Evolutionary conservation across 2,329 filamentous ascomycete genomes (phyloP).

Genomic region (Cercospora janseana): DNA sequence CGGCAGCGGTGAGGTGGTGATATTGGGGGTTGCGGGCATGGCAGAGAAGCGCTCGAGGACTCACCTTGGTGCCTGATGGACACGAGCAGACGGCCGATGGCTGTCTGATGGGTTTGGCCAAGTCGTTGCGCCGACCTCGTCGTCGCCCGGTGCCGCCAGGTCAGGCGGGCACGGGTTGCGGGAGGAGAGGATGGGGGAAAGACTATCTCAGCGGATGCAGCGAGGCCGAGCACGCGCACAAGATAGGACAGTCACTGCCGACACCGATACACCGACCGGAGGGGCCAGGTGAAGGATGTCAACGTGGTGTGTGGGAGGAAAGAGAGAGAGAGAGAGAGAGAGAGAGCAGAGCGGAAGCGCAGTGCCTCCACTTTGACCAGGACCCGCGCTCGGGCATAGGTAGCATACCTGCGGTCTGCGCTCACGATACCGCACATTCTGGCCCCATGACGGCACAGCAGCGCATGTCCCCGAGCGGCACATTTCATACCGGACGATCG

Average conservation of each 20-base stretch:
- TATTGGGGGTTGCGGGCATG: slow-evolving; percentile 23
- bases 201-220: slow-evolving; percentile 16
- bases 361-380: slow-evolving; percentile 11
- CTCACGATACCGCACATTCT: slow-evolving; percentile 2
- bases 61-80: slow-evolving; percentile 32
- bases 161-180: neutral
- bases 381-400: slow-evolving; percentile 10
- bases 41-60: slow-evolving; percentile 19
- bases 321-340: slow-evolving; percentile 14
- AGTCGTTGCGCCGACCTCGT: slow-evolving; percentile 23
- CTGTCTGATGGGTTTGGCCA: slow-evolving; percentile 28
- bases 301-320: slow-evolving; percentile 18
- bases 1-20: slow-evolving; percentile 21
- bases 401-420: slow-evolving; percentile 7
- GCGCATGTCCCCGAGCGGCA: neutral
- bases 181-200: slow-evolving; percentile 3
- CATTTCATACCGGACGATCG: neutral
- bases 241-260: slow-evolving; percentile 19
- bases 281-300: slow-evolving; percentile 17
- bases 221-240: slow-evolving; percentile 14
- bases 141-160: slow-evolving; percentile 27
- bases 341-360: too few relatives aligned
- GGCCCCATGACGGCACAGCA: neutral
- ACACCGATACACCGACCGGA: slow-evolving; percentile 12
- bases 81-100: slow-evolving; percentile 28